Percentiles rank a stretch among this genome's conserved stretches.
These are phyloP conservation scores for Exophiala phaeomuriformis DNA, from an alignment of 2,329 filamentous ascomycete genomes.

Conservation along the genomic window DNA sequence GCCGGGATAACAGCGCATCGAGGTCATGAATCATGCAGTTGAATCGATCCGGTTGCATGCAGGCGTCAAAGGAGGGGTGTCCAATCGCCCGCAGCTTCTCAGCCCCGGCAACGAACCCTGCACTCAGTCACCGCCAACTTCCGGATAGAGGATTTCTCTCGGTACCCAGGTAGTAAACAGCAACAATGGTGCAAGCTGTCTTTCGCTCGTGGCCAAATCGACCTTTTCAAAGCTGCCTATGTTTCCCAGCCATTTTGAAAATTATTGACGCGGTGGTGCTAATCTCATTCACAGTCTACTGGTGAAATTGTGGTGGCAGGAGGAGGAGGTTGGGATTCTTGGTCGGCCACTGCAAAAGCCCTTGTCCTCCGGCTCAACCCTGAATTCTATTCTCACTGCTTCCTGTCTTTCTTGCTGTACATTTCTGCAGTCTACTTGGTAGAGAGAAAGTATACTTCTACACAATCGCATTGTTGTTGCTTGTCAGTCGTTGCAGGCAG, in stretches of 20 bases:
- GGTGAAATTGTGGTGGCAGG: background rate
- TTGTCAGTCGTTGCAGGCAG: background rate
- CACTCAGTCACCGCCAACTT: background rate
- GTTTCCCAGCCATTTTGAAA: background rate
- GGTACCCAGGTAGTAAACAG: too few species aligned
- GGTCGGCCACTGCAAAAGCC: background rate
- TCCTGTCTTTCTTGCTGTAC: slow-evolving; percentile 1
- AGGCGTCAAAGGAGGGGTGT: background rate
- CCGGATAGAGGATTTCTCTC: background rate
- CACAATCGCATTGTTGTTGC: background rate
- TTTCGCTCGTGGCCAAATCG: background rate
- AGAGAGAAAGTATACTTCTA: background rate
- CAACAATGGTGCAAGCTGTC: background rate
- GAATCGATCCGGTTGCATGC: background rate
- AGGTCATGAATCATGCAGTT: background rate
- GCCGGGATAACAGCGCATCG: background rate
- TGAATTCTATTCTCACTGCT: slow-evolving; percentile 2
- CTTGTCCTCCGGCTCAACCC: background rate
- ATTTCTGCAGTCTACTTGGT: background rate
- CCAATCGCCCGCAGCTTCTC: background rate
- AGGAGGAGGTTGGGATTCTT: background rate
- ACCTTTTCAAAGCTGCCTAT: background rate
- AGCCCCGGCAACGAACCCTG: background rate
- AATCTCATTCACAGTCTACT: background rate
- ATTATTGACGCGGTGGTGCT: background rate